Evolutionary conservation across 1,284 basidiomycete genomes (phyloP).

Genomic region (Hypsizygus ulmarius): DNA sequence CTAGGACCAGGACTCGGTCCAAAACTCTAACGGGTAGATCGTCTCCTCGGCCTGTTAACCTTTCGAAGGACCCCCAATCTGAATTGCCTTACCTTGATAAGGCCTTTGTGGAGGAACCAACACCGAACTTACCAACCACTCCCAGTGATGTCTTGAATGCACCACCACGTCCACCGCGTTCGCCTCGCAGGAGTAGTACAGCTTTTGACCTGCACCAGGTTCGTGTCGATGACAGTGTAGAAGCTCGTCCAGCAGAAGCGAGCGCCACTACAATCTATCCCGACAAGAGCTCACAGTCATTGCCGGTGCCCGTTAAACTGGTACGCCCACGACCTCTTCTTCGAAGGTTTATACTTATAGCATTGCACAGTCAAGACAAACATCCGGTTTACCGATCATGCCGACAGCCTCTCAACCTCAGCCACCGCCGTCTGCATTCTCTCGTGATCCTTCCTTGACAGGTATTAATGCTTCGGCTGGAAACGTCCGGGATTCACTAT

Average conservation of each 20-base stretch:
- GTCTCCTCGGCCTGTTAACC: conserved; percentile 23
- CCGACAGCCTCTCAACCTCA: conserved; percentile 18
- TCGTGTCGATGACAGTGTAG: neutral
- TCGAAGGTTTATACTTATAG: conserved; percentile 13
- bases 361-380: conserved; percentile 29
- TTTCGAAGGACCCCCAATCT: conserved; percentile 24
- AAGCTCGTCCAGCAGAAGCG: conserved; percentile 4
- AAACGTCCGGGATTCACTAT: conserved; percentile 41
- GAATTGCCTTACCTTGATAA: conserved; percentile 32
- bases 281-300: conserved; percentile 21
- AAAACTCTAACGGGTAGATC: conserved; percentile 36
- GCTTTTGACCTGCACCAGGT: conserved; percentile 4
- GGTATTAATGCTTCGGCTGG: conserved; percentile 27
- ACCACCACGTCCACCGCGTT: conserved; percentile 26
- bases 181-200: conserved; percentile 20
- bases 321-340: conserved; percentile 27
- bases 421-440: conserved; percentile 42
- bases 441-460: conserved; percentile 41
- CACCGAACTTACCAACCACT: conserved; percentile 4
- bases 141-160: conserved; percentile 13
- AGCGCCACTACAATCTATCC: conserved; percentile 11
- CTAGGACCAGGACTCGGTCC: conserved; percentile 44
- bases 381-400: conserved; percentile 26
- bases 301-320: conserved; percentile 26
- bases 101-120: conserved; percentile 16